Conservation (phyloP, 2,329 filamentous ascomycete genomes). For the Cladosporium velox region DNA sequence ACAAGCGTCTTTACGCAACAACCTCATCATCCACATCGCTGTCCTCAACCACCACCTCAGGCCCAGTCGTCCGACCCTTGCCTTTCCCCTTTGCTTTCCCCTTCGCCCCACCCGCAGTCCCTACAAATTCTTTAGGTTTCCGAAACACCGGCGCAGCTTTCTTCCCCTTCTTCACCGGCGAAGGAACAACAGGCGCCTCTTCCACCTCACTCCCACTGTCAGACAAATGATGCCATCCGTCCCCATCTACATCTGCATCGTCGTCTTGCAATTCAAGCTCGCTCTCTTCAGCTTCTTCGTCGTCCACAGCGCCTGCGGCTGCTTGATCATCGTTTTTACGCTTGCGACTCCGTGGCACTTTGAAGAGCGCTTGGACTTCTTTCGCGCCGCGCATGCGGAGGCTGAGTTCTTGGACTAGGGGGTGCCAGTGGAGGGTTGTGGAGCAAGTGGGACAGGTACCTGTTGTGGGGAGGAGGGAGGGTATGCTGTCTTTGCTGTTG, state of each 20-base stretch:
- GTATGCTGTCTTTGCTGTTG: neutral
- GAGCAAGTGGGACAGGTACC: conserved; percentile 74
- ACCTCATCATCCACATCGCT: conserved; percentile 54
- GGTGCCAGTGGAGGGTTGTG: conserved; percentile 65
- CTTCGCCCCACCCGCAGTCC: neutral
- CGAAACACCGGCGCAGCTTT: conserved; percentile 19
- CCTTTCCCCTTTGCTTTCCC: neutral
- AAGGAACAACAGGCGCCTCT: conserved; percentile 18
- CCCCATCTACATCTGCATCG: conserved; percentile 22
- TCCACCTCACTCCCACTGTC: conserved; percentile 32
- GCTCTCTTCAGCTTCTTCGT: conserved; percentile 27
- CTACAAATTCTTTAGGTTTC: neutral
- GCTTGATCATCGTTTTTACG: conserved; percentile 32
- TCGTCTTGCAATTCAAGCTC: conserved; percentile 25
- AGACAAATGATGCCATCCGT: conserved; percentile 37
- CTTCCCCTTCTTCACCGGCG: conserved; percentile 18
- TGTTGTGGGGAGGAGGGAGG: conserved; percentile 62
- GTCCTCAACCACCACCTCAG: conserved; percentile 52
- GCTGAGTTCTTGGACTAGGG: conserved; percentile 80
- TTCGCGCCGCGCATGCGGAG: conserved; percentile 70
- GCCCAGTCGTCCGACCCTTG: conserved; percentile 1
- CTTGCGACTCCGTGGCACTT: conserved; percentile 31
- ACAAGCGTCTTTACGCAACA: neutral
- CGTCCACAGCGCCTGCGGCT: conserved; percentile 19
- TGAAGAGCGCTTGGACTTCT: conserved; percentile 70